Conservation (phyloP, 371 early-diverging fungal genomes). For the Furculomyces boomerangus region DNA sequence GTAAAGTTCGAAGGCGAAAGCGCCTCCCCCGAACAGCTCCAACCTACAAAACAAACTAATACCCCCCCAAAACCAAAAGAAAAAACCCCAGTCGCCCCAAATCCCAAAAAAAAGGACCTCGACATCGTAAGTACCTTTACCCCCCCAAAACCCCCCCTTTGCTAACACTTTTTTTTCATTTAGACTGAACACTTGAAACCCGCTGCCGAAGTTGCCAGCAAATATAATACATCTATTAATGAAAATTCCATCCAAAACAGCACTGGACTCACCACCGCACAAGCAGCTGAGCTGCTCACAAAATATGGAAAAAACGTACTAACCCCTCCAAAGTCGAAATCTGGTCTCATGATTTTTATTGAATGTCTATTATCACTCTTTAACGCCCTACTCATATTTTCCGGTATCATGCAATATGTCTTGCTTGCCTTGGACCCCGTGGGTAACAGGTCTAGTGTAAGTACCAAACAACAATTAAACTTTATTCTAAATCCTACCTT, state of each 20-base stretch:
- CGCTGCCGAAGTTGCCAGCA: slow-evolving; percentile 40
- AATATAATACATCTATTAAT: slow-evolving; percentile 35
- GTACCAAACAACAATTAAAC: slow-evolving; percentile 6
- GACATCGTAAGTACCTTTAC: too few relatives aligned
- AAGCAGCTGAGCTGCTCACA: slow-evolving; percentile 37
- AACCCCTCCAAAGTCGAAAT: slow-evolving; percentile 69
- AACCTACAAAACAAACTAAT: not conserved
- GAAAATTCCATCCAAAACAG: slow-evolving; percentile 38
- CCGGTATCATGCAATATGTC: slow-evolving; percentile 64
- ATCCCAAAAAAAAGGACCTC: slow-evolving; percentile 11
- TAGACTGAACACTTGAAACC: slow-evolving; percentile 62
- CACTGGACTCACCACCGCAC: slow-evolving; percentile 40
- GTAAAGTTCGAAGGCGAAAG: not conserved
- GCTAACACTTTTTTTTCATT: too few relatives aligned
- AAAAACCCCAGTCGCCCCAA: not conserved
- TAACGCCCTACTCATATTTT: slow-evolving; percentile 66
- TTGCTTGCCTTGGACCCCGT: slow-evolving; percentile 49
- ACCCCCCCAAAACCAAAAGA: not conserved
- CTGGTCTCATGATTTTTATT: slow-evolving; percentile 47
- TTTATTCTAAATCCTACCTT: not conserved
- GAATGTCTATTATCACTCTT: slow-evolving; percentile 55
- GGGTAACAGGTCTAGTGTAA: slow-evolving; percentile 48
- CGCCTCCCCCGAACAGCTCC: not conserved
- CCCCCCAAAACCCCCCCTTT: too few relatives aligned
- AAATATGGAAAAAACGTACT: slow-evolving; percentile 67